Base-by-base conservation (phyloP, 2,329 filamentous ascomycete species). In the Xylariaceae sp. region DNA sequence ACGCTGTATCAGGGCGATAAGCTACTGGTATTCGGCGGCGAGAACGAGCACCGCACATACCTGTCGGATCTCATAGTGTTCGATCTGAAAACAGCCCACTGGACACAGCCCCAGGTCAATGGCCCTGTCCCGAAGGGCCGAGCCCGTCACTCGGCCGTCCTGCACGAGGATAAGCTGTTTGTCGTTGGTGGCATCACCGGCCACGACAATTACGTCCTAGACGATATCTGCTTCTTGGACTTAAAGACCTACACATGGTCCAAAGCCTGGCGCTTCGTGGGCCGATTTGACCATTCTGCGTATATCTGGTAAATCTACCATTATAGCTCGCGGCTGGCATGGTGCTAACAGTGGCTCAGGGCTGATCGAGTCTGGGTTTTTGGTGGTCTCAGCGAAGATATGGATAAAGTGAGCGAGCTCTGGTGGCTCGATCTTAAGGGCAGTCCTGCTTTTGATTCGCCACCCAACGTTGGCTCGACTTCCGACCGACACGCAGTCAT, bases 201-300 rank as follows among this genome's bases (percentile, higher is more conserved):
- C 2, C 87, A 92, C 58, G 90, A 94, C 58, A 96, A 90, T 64
- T 86, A 89, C 60, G 91, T 97, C 19, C 76, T 97, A 43, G 92
- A 97, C 66, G 94, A 99, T 65, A 90, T 99, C 44, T 96, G 90
- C 73, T 99, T 95, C 64, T 80, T 99, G 43, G 94, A 99, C 66
- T 76, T 99, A 42, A 96, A 95, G 74, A 97, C 94, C 2, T 96
- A 90, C 77, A 96, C 91, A 1, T 99, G 94, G 94, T 97, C 92
- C 48, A 85, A 90, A 49, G 86, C 90, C 38, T 99, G 94, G 94
- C 88, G 86, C 53, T 99, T 99, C 66, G 91, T 96, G 22, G 86
- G 89, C 43, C 83, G 94, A 36, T 99, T 96, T 65, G 94, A 99
- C 62, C 94, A 99, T 66, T 90, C 90, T 14, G 90, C 89, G 45